These are phyloP conservation scores for Pleodorina starrii DNA, from an alignment of 139 green algal species.

Conservation along the genomic window DNA sequence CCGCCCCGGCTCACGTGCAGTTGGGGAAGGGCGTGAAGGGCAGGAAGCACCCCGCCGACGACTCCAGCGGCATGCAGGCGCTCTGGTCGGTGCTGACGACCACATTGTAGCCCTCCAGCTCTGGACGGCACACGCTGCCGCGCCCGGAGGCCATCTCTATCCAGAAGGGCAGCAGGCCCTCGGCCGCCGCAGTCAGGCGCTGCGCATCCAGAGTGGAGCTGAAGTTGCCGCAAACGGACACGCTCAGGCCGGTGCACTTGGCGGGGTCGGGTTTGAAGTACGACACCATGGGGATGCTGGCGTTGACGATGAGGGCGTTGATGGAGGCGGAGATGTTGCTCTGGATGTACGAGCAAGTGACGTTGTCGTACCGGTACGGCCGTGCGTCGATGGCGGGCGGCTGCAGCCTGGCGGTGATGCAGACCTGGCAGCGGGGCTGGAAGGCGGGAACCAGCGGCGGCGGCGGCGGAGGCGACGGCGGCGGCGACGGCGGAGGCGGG, in stretches of 20 bases:
- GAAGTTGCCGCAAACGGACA: neutral
- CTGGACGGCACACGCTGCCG: neutral
- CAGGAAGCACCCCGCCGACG: neutral
- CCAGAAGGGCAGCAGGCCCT: neutral
- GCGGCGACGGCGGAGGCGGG: neutral
- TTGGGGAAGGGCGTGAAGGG: neutral
- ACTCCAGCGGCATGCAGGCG: neutral
- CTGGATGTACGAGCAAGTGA: neutral
- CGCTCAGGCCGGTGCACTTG: neutral
- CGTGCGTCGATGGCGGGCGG: neutral
- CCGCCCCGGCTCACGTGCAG: neutral
- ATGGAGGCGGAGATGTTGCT: neutral
- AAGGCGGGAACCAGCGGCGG: neutral
- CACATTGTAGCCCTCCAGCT: slow-evolving; percentile 1
- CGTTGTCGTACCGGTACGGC: neutral
- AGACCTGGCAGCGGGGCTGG: neutral
- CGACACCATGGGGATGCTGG: neutral
- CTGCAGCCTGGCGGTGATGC: neutral
- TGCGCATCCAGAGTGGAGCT: neutral
- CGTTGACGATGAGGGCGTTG: neutral
- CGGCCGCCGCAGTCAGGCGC: neutral
- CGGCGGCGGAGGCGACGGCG: neutral
- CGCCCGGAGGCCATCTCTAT: neutral
- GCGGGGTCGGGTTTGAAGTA: neutral
- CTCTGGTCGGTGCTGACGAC: neutral